Base-by-base conservation (phyloP, 2,329 filamentous ascomycete species). In the Chrysosporium keratinophilum region DNA sequence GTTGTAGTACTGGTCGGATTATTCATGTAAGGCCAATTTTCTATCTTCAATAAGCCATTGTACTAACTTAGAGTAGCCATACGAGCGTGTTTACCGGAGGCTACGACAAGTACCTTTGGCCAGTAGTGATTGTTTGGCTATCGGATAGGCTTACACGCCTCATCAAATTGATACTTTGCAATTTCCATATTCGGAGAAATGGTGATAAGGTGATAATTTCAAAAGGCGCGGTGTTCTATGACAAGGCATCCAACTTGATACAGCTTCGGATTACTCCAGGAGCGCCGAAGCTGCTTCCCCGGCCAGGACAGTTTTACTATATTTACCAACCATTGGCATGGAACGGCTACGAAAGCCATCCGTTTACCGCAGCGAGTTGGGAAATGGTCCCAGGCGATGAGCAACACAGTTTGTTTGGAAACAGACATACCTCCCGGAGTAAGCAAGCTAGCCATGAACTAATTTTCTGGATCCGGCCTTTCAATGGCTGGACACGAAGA, bases 41-140 rank as follows among this genome's bases (percentile, higher is more conserved):
- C 15, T 17, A 2, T 23, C n/a, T n/a, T 19, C 33, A 23, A 28
- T 17, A 31, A 12, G 23, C 11, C 42, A 33, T 47, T 11, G 50
- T 54, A 12, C 58, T 49, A 41, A 52, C 19, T 17, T 14, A 28
- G 2, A 34, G 17, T 43, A 72, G 69, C 52, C 74, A 77, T 55
- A 70, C 73, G 6, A 66, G 66, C n/a, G 71, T 76, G 19, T 74
- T 75, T 58, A 61, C 63, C 12, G 68, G 67, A n/a, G 68, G 71
- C 55, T 77, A 71, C 34, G 68, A 75, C 53, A 63, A 63, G 15
- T 78, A 74, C 56, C 68, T 77, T 19, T 78, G 74, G 69, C 69
- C 73, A 3, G 68, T 71, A 34, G 68, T 75, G 7, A 64, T 64
- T 2, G 65, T 78, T 31, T 78, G 76, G 76, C 28, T 64, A 10